These are phyloP conservation scores for Pelargonium australe DNA, from an alignment of 441 rosid species.

Conservation along the genomic window DNA sequence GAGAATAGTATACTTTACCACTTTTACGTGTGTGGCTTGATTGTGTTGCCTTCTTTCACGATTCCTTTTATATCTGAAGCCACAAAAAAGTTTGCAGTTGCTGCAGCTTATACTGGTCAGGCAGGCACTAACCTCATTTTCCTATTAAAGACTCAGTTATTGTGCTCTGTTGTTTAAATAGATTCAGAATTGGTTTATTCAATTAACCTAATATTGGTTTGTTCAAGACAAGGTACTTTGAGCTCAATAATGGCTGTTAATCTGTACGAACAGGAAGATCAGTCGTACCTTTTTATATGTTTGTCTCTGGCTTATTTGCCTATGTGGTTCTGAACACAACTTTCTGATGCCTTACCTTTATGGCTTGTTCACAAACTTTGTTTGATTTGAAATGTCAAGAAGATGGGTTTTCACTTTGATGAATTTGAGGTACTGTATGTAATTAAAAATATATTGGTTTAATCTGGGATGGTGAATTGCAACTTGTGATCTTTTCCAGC, in stretches of 20 bases:
- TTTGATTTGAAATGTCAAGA: slow-evolving; percentile 2
- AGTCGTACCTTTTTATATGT: not conserved
- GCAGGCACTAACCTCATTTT: not conserved
- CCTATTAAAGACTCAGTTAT: too few relatives aligned
- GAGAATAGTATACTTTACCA: not conserved
- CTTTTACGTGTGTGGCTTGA: not conserved
- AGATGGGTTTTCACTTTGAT: not conserved
- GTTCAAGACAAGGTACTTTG: too few relatives aligned
- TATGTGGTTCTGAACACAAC: not conserved
- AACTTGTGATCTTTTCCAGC: slow-evolving; percentile 36
- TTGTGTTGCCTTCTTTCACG: not conserved
- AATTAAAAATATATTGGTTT: slow-evolving; percentile 2
- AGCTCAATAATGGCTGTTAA: not conserved
- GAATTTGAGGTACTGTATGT: not conserved
- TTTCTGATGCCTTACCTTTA: slow-evolving; percentile 2
- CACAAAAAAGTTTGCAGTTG: not conserved
- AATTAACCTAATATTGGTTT: too few relatives aligned
- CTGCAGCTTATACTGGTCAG: not conserved
- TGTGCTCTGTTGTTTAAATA: not conserved
- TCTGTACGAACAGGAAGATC: not conserved
- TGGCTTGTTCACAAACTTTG: not conserved
- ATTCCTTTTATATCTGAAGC: not conserved
- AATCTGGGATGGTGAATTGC: slow-evolving; percentile 13
- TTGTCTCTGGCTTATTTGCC: not conserved
- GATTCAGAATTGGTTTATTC: too few relatives aligned